Base-by-base conservation (phyloP, 441 rosid species). In the Macaranga tanarius region DNA sequence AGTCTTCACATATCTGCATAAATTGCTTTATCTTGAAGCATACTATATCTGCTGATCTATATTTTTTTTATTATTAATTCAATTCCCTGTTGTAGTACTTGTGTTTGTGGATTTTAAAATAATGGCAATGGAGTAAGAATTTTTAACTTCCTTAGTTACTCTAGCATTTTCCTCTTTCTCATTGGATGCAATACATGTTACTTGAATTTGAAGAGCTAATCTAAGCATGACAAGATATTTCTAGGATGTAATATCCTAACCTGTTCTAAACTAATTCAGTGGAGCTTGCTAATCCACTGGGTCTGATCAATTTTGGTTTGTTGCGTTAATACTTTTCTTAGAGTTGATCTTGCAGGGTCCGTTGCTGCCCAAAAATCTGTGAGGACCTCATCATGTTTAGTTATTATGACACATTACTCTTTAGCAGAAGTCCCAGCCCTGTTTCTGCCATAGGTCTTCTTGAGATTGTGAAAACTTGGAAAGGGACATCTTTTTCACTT, bases 71-170 rank as follows among this genome's bases (percentile, higher is more conserved):
- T 22, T 23, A 25, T 66, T 22, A 48, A n/a, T 50, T 74, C 11
- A 12, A 16, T 51, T 58, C 25, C 19, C 20, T 15, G 15, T 71
- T 40, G 1, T 23, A 4, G 26, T 75, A 23, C 42, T 54, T 42
- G 31, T 25, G 60, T 60, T 59, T 67, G 54, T 50, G 62, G 45
- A 69, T 59, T 23, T 60, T 48, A 34, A 28, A 58, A 31, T 40
- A 22, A 50, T 40, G 48, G 28, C 42, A 50, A 40, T 15, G 52
- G 5, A 42, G 16, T 7, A 16, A 51, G 44, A 66, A 66, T 11
- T 22, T 13, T 45, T 25, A 5, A 5, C 31, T 15, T 7, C 38
- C 4, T 31, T 31, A 31, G 38, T 28, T 28, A 5, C 47, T 1
- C 40, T 5, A 44, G 7, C 5, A n/a, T 65, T 22, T 50, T 66